These are phyloP conservation scores for Coniochaeta hoffmannii DNA, from an alignment of 2,329 filamentous ascomycete species.

Conservation along the genomic window DNA sequence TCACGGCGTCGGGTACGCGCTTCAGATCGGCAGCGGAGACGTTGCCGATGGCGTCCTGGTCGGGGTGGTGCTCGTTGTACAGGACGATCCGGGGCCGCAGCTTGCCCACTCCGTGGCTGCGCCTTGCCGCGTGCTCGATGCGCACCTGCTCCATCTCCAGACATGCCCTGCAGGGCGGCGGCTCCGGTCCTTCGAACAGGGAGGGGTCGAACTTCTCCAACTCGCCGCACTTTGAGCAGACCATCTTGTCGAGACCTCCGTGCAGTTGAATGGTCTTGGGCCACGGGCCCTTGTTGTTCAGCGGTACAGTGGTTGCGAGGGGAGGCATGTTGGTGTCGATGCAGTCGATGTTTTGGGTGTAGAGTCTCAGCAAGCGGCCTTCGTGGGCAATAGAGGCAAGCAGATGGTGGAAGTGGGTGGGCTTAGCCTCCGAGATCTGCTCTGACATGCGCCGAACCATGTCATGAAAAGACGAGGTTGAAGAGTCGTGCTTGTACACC, in stretches of 20 bases:
- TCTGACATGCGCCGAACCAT: conserved; percentile 89
- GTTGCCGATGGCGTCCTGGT: conserved; percentile 90
- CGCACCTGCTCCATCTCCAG: conserved; percentile 68
- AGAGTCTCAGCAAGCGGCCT: conserved; percentile 79
- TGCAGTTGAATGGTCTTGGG: conserved; percentile 89
- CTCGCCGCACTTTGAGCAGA: conserved; percentile 84
- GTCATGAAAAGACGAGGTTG: conserved; percentile 85
- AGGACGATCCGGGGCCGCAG: conserved; percentile 89
- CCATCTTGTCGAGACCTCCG: conserved; percentile 90
- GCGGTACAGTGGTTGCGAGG: conserved; percentile 70
- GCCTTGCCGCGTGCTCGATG: conserved; percentile 68
- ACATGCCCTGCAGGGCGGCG: conserved; percentile 74
- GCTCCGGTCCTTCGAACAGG: conserved; percentile 75
- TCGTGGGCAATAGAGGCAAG: conserved; percentile 84
- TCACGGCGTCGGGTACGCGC: conserved; percentile 77
- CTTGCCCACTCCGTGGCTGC: conserved; percentile 87
- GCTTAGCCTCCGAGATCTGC: conserved; percentile 67
- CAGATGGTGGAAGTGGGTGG: conserved; percentile 88
- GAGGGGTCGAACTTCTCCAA: conserved; percentile 69
- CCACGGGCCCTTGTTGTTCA: conserved; percentile 82
- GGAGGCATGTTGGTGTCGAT: conserved; percentile 81
- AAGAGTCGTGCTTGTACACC: conserved; percentile 86
- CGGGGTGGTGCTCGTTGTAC: conserved; percentile 95
- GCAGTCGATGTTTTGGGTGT: conserved; percentile 95
- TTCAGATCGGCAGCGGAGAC: conserved; percentile 83